Evolutionary conservation across 768 basidiomycete species (phyloP).

Genomic region (Nidularia sp.): DNA sequence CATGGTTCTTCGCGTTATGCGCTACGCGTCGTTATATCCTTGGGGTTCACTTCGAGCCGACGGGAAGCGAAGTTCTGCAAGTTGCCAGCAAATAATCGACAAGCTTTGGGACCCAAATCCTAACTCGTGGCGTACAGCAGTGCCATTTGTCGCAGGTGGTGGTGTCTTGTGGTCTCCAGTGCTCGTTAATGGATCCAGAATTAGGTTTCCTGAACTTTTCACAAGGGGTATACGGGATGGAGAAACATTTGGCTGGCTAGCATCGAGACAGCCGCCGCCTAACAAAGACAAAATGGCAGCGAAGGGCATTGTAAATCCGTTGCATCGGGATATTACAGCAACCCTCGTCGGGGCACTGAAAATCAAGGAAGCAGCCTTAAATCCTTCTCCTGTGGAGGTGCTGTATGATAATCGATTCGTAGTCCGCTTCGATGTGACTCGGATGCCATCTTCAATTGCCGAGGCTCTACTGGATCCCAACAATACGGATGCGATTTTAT

Average conservation of each 20-base stretch:
- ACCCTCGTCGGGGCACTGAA: constrained; percentile 10
- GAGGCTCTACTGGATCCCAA: constrained; percentile 14
- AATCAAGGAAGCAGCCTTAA: constrained; percentile 9
- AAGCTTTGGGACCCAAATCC: constrained; percentile 41
- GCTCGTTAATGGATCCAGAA: constrained; percentile 15
- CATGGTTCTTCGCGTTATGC: constrained; percentile 53
- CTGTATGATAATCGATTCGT: constrained; percentile 69
- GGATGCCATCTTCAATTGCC: constrained; percentile 35
- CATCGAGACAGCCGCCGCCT: constrained; percentile 50
- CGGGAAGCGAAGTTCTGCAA: constrained; percentile 43
- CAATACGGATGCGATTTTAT: constrained; percentile 13
- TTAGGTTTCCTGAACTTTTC: no score
- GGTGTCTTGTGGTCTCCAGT: constrained; percentile 65
- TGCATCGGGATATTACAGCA: constrained; percentile 40
- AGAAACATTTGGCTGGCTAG: constrained; percentile 53
- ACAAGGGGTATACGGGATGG: neutral
- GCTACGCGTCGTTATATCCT: constrained; percentile 67
- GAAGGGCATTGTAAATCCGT: constrained; percentile 11
- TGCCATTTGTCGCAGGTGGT: constrained; percentile 50
- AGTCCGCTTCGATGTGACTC: constrained; percentile 38
- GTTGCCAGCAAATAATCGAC: constrained; percentile 42
- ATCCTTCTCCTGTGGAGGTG: constrained; percentile 23
- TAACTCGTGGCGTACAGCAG: constrained; percentile 8
- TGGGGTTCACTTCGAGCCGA: constrained; percentile 74
- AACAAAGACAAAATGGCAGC: constrained; percentile 22